These are phyloP conservation scores for Antitrichia curtipendula DNA, from an alignment of 225 moss, liverwort and hornwort species.

Conservation along the genomic window DNA sequence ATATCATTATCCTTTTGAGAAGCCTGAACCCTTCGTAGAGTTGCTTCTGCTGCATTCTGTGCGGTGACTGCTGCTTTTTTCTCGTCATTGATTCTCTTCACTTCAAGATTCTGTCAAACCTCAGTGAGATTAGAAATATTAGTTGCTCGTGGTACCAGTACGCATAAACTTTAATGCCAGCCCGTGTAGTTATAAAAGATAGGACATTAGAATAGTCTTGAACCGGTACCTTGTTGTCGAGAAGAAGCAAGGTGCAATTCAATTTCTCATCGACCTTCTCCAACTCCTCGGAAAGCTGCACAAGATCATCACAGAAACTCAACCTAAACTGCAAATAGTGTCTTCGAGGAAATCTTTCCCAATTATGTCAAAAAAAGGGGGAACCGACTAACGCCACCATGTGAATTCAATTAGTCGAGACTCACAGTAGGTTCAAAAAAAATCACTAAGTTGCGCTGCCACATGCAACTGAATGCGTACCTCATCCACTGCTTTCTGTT, in stretches of 20 bases:
- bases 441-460: not conserved
- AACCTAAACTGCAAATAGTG: not conserved
- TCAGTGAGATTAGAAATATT: not conserved
- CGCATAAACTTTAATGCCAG: not conserved
- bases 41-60: slow-evolving; percentile 53
- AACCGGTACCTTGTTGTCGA: slow-evolving; percentile 40
- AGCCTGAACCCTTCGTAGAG: slow-evolving; percentile 44
- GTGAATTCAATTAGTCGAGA: not conserved
- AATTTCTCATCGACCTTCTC: slow-evolving; percentile 45
- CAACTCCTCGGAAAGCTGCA: slow-evolving; percentile 55
- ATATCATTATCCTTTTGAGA: slow-evolving; percentile 37
- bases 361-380: not conserved
- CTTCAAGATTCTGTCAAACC: slow-evolving; percentile 42
- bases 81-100: slow-evolving; percentile 43
- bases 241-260: slow-evolving; percentile 22
- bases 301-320: not conserved
- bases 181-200: not conserved
- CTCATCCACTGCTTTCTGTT: slow-evolving; percentile 58
- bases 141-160: not conserved
- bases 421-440: not conserved
- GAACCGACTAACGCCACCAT: not conserved
- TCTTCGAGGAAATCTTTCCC: not conserved
- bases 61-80: slow-evolving; percentile 34
- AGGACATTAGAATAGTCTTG: not conserved
- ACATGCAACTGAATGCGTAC: slow-evolving; percentile 5